These are phyloP conservation scores for Grammothele lineata DNA, from an alignment of 768 basidiomycete genomes.

Conservation along the genomic window DNA sequence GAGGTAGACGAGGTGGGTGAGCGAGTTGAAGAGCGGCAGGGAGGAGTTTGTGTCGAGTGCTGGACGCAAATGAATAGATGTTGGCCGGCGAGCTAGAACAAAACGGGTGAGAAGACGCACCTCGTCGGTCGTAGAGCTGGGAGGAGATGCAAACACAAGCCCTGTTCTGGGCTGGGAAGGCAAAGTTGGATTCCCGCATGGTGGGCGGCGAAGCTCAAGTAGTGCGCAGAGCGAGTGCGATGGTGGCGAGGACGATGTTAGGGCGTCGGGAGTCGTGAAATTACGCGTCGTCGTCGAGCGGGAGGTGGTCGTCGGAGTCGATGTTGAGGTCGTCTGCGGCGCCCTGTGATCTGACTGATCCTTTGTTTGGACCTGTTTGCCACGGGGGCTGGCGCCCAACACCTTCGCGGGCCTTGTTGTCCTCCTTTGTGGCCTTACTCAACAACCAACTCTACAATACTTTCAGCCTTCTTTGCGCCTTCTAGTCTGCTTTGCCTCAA, in stretches of 20 bases:
- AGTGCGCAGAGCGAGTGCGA: no score
- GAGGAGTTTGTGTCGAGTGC: constrained; percentile 53
- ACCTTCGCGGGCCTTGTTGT: background rate
- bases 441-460: no score
- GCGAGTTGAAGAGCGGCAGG: constrained; percentile 83
- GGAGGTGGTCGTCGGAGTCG: constrained; percentile 17
- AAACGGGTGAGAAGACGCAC: constrained; percentile 40
- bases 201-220: constrained; percentile 3
- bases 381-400: constrained; percentile 9
- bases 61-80: constrained; percentile 12
- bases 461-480: no score
- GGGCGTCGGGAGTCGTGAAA: constrained; percentile 2
- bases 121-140: constrained; percentile 91
- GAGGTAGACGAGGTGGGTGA: constrained; percentile 93
- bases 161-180: constrained; percentile 91
- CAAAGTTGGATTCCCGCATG: constrained; percentile 96
- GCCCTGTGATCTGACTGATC: constrained; percentile 24
- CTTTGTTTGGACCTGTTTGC: constrained; percentile 22
- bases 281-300: constrained; percentile 13
- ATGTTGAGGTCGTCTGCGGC: constrained; percentile 20
- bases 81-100: no score
- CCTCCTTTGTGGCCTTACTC: background rate
- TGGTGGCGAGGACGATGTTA: no score
- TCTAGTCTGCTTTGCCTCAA: no score
- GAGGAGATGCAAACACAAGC: constrained; percentile 93